Conservation (phyloP, 495 filamentous ascomycete species). For the Aspergillus kassunensis region DNA sequence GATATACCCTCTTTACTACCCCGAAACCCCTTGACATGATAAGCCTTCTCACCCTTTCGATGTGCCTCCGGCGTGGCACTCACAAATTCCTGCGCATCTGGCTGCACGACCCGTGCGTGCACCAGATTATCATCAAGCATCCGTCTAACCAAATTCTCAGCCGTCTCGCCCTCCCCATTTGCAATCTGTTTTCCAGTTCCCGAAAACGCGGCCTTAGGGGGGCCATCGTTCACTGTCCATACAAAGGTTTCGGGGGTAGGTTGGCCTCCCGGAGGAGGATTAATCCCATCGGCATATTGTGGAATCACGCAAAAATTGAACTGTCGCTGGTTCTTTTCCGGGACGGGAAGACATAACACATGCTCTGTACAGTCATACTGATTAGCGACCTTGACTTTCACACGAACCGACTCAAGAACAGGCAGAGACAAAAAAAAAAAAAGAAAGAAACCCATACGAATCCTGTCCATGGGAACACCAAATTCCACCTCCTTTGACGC, state of each 20-base stretch:
- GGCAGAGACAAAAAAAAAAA: neutral
- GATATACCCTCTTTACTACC: conserved; percentile 82
- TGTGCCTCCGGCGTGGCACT: conserved; percentile 76
- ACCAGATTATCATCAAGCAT: conserved; percentile 58
- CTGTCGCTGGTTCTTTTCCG: conserved; percentile 84
- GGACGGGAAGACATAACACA: conserved; percentile 76
- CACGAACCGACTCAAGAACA: too few relatives aligned
- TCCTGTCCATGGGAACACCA: conserved; percentile 63
- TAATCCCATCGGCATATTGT: conserved; percentile 53
- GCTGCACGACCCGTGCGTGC: conserved; percentile 58
- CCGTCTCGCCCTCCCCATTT: conserved; percentile 54
- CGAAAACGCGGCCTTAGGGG: conserved; percentile 56
- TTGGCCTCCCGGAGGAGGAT: conserved; percentile 30
- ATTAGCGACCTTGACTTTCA: too few relatives aligned
- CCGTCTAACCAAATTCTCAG: conserved; percentile 57
- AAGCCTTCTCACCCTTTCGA: conserved; percentile 85
- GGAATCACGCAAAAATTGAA: conserved; percentile 89
- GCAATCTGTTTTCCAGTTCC: conserved; percentile 36
- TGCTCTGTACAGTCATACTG: conserved; percentile 63
- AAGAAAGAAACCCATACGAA: conserved; percentile 57
- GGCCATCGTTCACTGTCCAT: conserved; percentile 73
- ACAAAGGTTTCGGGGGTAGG: conserved; percentile 65
- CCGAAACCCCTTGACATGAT: conserved; percentile 84
- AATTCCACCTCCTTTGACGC: conserved; percentile 63
- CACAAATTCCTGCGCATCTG: conserved; percentile 71